Conservation (phyloP, 805 yeast genomes). For the Zygotorulaspora florentina region DNA sequence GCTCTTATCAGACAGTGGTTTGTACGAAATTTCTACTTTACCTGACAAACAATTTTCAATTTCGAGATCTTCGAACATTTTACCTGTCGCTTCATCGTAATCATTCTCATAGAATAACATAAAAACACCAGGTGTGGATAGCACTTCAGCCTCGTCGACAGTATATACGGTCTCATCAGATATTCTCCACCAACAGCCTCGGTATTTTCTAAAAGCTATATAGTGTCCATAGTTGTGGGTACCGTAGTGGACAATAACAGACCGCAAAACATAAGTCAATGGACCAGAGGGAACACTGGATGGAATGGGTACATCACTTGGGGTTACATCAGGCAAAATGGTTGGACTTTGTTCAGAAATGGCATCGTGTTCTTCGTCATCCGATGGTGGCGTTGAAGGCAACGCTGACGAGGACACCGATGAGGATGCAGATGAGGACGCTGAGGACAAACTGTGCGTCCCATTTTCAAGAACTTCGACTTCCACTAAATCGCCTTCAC, state of each 20-base stretch:
- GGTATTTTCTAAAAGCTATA: constrained; percentile 73
- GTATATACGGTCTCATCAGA: constrained; percentile 85
- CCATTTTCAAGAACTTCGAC: constrained; percentile 17
- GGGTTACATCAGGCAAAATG: constrained; percentile 12
- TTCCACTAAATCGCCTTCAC: constrained; percentile 13
- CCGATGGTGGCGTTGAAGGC: constrained; percentile 2
- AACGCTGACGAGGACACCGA: too few species aligned
- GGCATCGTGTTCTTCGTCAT: constrained; percentile 13
- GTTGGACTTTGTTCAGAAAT: constrained; percentile 4
- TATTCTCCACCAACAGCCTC: constrained; percentile 94
- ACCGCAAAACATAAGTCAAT: constrained; percentile 65
- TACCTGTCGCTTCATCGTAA: constrained; percentile 33
- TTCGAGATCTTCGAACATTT: constrained; percentile 29
- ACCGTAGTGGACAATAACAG: constrained; percentile 90
- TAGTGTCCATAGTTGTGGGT: constrained; percentile 98
- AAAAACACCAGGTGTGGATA: constrained; percentile 79
- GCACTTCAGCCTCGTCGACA: constrained; percentile 75
- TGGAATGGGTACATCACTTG: constrained; percentile 3
- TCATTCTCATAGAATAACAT: constrained; percentile 83
- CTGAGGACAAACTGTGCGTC: constrained; percentile 6
- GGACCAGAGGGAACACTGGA: constrained; percentile 39
- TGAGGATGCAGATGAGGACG: background rate
- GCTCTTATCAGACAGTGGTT: background rate
- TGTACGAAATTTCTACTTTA: background rate
- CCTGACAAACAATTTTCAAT: background rate